Conservation (phyloP, 192 early-diverging fungal genomes). For the Obelidium mucronatum region DNA sequence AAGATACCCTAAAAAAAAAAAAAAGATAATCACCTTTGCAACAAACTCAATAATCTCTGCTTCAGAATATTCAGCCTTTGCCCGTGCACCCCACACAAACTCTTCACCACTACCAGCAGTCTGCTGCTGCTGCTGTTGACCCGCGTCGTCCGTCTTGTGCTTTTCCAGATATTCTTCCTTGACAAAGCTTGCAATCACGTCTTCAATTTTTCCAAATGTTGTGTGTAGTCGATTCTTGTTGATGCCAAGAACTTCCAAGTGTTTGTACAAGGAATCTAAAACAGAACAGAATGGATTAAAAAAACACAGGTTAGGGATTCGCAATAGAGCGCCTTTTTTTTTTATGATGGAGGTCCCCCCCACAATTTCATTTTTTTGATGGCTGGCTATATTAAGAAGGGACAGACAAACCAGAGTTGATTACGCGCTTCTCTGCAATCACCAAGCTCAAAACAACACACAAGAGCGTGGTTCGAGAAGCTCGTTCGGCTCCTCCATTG, state of each 20-base stretch:
- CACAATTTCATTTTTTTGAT: background rate
- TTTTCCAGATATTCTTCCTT: conserved; percentile 36
- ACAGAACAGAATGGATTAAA: no score
- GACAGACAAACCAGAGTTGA: conserved; percentile 5
- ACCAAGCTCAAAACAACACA: conserved; percentile 28
- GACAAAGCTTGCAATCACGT: conserved; percentile 28
- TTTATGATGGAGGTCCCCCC: no score
- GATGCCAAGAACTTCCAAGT: conserved; percentile 19
- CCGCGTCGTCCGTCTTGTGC: background rate
- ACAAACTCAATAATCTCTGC: conserved; percentile 18
- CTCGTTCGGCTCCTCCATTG: background rate
- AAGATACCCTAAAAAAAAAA: background rate
- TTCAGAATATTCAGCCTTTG: conserved; percentile 33
- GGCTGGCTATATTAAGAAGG: no score
- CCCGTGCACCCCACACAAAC: conserved; percentile 29
- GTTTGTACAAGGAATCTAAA: conserved; percentile 21
- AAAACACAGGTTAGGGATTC: no score
- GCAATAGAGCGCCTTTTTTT: no score
- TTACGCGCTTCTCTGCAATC: conserved; percentile 1
- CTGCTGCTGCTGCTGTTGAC: background rate
- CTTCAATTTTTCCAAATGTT: conserved; percentile 26
- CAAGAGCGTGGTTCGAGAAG: conserved; percentile 7
- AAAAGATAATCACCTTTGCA: conserved; percentile 15
- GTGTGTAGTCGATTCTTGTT: background rate
- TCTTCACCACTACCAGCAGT: background rate